Conservation (phyloP, 2,329 filamentous ascomycete genomes). For the Exophiala aquamarina region DNA sequence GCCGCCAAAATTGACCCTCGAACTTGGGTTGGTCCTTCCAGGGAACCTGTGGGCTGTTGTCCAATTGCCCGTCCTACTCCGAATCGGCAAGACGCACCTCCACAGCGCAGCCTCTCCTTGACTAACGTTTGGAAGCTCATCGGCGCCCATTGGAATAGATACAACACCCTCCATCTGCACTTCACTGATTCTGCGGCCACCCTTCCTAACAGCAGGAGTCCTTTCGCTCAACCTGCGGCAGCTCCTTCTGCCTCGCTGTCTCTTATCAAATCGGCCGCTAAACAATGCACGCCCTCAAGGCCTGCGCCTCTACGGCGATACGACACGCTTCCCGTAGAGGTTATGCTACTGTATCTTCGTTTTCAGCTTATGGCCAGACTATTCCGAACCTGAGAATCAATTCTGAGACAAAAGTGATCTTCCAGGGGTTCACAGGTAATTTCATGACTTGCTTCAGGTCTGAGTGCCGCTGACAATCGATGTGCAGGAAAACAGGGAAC, state of each 20-base stretch:
- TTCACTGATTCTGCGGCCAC: no score
- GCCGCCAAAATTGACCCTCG: not conserved
- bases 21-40: no score
- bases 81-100: no score
- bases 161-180: no score
- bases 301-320: conserved; percentile 69
- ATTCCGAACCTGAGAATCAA: conserved; percentile 90
- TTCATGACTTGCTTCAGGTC: conserved; percentile 72
- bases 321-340: conserved; percentile 65
- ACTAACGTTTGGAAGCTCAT: no score
- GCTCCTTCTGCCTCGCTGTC: not conserved
- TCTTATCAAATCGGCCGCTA: not conserved
- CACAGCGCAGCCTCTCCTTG: no score
- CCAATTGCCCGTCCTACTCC: no score
- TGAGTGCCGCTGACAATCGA: conserved; percentile 37
- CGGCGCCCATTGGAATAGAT: no score
- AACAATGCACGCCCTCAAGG: conserved; percentile 80
- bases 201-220: no score
- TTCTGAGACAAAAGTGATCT: conserved; percentile 88
- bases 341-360: conserved; percentile 71
- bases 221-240: no score
- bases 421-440: conserved; percentile 96
- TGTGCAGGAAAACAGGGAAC: conserved; percentile 25
- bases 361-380: conserved; percentile 61
- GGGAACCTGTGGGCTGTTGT: no score